Base-by-base conservation (phyloP, 805 yeast genomes). In the Candida maesae region DNA sequence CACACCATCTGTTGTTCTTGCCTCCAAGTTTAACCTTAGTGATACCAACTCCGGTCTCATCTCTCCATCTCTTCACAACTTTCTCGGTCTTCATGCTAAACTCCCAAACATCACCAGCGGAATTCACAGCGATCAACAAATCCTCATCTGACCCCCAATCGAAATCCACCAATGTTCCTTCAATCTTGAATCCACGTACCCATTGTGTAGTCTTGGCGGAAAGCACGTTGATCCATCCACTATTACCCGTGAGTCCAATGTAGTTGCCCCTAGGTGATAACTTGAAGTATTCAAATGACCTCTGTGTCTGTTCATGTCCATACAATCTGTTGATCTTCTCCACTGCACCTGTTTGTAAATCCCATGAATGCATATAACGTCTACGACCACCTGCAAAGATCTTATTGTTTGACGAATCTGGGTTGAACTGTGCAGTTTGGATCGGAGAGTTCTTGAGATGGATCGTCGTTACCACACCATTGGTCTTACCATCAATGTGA, bases 321-420 rank as follows among this genome's bases (percentile, higher is more conserved):
- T 90, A 91, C 72, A 91, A 65, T 63, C 96, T 78, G 39, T 85
- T 78, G 30, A 93, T 79, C 64, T 90, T 93, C 50, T 89, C 95
- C 33, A 89, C 78, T 15, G 68, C 71, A 11, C 91, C 89, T 2
- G 74, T 66, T 13, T 78, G 77, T 37, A 93, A 69, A 61, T 89
- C 90, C 96, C 98, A 90, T 36, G 88, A 81, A 65, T 84, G 87
- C 87, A 93, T 81, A 59, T 82, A 90, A 43, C 86, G 74, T 67
- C 99, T 78, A 66, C 97, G 79, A 45, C 98, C 99, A 46, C 84
- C 95, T 2, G 95, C 85, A 58, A 78, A 82, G 9, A 91, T 79
- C 46, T 68, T 66, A 51, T 71, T 67, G 56, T 68, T 73, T 47
- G 51, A 43, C 12, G 70, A 65, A 35, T 69, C 77, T 39, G 64